Evolutionary conservation across 306 rosid species (phyloP).

Genomic region (Casuarina cunninghamiana): DNA sequence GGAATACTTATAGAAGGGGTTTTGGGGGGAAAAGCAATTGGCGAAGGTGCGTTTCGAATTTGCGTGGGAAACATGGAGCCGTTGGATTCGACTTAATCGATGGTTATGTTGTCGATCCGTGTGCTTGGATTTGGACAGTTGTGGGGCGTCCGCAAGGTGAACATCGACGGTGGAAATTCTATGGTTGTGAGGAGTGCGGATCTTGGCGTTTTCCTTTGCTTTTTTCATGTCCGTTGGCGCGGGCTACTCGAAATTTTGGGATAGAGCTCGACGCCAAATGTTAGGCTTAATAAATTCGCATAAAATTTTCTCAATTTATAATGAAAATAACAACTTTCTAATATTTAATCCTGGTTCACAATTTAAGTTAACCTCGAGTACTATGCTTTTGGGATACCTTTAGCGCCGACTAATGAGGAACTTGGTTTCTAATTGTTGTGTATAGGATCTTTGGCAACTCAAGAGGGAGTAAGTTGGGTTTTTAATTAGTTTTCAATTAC

Average conservation of each 20-base stretch:
- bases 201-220: neutral
- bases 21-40: neutral
- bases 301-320: too few species aligned
- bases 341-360: too few species aligned
- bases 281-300: too few species aligned
- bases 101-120: conserved; percentile 10
- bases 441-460: too few species aligned
- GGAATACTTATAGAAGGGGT: neutral
- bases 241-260: neutral
- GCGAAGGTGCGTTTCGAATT: neutral
- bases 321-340: too few species aligned
- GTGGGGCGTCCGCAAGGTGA: neutral
- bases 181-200: neutral
- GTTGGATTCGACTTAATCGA: conserved; percentile 15
- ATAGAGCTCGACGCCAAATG: neutral
- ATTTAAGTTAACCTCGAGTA: too few species aligned
- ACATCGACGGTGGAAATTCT: neutral
- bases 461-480: too few species aligned
- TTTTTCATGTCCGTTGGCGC: neutral
- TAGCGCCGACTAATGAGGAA: too few species aligned
- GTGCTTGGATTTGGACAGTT: neutral
- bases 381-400: too few species aligned
- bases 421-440: too few species aligned
- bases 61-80: neutral
- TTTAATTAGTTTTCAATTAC: too few species aligned